Percentiles rank a stretch among this genome's conserved stretches.
Conservation (phyloP, 2,329 filamentous ascomycete species). For the Phaeosphaeria sp. region DNA sequence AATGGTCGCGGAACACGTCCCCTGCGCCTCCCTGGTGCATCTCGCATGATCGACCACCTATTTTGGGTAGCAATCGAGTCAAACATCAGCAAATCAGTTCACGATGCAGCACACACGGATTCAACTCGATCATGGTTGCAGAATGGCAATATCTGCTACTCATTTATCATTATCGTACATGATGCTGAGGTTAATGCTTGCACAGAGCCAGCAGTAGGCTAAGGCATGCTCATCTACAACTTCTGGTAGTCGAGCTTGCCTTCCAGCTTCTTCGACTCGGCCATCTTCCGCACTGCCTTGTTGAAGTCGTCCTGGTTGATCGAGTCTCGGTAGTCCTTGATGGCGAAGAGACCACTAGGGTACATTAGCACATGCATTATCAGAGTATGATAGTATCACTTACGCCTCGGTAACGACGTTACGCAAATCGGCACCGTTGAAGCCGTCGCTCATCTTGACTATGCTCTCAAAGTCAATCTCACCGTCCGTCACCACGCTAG, state of each 20-base stretch:
- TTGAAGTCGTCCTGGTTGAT: slow-evolving; percentile 99
- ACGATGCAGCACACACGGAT: neutral
- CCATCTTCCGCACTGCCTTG: slow-evolving; percentile 97
- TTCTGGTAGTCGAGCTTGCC: slow-evolving; percentile 98
- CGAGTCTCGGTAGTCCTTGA: slow-evolving; percentile 96
- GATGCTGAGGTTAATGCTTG: neutral
- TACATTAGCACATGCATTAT: slow-evolving; percentile 27
- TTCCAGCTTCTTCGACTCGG: slow-evolving; percentile 97
- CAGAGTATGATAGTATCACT: slow-evolving; percentile 51
- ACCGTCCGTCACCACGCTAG: slow-evolving; percentile 84
- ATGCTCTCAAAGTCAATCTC: slow-evolving; percentile 99
- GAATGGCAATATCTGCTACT: slow-evolving; percentile 10
- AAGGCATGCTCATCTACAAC: slow-evolving; percentile 62
- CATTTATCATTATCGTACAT: slow-evolving; percentile 12
- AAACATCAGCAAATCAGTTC: neutral
- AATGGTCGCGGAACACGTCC: slow-evolving; percentile 18
- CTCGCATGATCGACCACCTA: neutral
- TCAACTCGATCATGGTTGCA: neutral
- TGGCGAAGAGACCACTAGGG: slow-evolving; percentile 86
- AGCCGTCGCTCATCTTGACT: slow-evolving; percentile 98
- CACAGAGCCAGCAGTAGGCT: neutral
- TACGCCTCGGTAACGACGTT: slow-evolving; percentile 99
- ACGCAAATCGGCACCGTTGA: slow-evolving; percentile 95
- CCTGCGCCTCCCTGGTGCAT: neutral
- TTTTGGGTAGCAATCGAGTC: neutral